Evolutionary conservation across 2,329 filamentous ascomycete species (phyloP).

Genomic region (Helminthosporium solani): DNA sequence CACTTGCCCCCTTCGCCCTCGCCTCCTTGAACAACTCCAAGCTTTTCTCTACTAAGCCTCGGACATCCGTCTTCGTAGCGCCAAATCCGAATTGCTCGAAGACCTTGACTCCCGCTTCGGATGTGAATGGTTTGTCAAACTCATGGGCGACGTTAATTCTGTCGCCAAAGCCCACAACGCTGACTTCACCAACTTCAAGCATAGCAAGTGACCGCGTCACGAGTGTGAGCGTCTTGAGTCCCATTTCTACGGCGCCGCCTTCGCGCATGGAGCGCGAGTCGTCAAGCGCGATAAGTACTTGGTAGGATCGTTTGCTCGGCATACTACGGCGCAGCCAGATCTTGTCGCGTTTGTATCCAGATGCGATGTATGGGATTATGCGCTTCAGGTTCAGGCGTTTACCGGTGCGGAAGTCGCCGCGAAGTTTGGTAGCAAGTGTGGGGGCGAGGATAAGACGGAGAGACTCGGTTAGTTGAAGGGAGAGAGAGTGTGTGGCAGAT

Average conservation of each 20-base stretch:
- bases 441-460: slow-evolving; percentile 93
- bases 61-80: slow-evolving; percentile 84
- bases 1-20: slow-evolving; percentile 56
- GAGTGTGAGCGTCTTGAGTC: slow-evolving; percentile 91
- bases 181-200: slow-evolving; percentile 93
- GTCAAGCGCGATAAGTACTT: slow-evolving; percentile 96
- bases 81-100: slow-evolving; percentile 82
- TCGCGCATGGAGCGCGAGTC: slow-evolving; percentile 95
- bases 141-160: slow-evolving; percentile 82
- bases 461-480: slow-evolving; percentile 87
- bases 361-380: slow-evolving; percentile 99
- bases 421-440: slow-evolving; percentile 92
- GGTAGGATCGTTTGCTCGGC: slow-evolving; percentile 91
- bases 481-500: slow-evolving; percentile 77
- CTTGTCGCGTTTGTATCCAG: slow-evolving; percentile 97
- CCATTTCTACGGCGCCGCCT: slow-evolving; percentile 71
- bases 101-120: slow-evolving; percentile 78
- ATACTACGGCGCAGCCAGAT: slow-evolving; percentile 97
- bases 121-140: slow-evolving; percentile 78
- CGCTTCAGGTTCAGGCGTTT: slow-evolving; percentile 99
- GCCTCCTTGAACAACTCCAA: slow-evolving; percentile 81
- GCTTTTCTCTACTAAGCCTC: slow-evolving; percentile 71
- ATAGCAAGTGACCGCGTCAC: slow-evolving; percentile 83
- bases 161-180: slow-evolving; percentile 84
- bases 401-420: slow-evolving; percentile 93